Percentiles rank a stretch among this genome's conserved stretches.
Evolutionary conservation across 2,329 filamentous ascomycete species (phyloP).

Genomic region (Raffaelea ambrosiae): DNA sequence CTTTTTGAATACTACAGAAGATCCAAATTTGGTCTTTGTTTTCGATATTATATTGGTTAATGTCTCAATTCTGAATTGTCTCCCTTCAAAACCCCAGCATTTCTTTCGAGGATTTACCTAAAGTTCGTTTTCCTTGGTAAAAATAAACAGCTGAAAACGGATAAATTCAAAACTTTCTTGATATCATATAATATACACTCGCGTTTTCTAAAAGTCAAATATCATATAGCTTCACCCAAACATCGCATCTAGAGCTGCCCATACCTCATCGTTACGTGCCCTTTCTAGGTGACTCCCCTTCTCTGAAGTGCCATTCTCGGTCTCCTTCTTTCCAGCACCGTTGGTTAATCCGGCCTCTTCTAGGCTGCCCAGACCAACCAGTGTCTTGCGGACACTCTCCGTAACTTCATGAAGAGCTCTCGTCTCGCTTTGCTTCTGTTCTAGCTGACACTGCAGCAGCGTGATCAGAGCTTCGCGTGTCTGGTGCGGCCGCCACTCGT

Average conservation of each 20-base stretch:
- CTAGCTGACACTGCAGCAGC: constrained; percentile 79
- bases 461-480: constrained; percentile 79
- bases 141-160: neutral
- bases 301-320: constrained; percentile 5
- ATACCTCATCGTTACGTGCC: constrained; percentile 22
- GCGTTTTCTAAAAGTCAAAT: neutral
- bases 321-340: constrained; percentile 13
- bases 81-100: too few relatives aligned
- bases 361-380: constrained; percentile 58
- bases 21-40: too few relatives aligned
- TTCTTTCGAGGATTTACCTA: too few relatives aligned
- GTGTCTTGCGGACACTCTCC: constrained; percentile 63
- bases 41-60: too few relatives aligned
- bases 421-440: constrained; percentile 65
- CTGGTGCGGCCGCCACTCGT: constrained; percentile 90
- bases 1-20: too few relatives aligned
- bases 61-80: too few relatives aligned
- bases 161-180: constrained; percentile 12
- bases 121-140: too few relatives aligned
- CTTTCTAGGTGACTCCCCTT: neutral
- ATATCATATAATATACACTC: too few relatives aligned
- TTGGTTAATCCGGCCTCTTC: constrained; percentile 16
- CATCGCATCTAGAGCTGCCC: constrained; percentile 32
- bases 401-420: constrained; percentile 57
- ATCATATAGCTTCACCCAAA: constrained; percentile 25